Conservation (phyloP, 2,329 filamentous ascomycete species). For the Cladosporium sp. region DNA sequence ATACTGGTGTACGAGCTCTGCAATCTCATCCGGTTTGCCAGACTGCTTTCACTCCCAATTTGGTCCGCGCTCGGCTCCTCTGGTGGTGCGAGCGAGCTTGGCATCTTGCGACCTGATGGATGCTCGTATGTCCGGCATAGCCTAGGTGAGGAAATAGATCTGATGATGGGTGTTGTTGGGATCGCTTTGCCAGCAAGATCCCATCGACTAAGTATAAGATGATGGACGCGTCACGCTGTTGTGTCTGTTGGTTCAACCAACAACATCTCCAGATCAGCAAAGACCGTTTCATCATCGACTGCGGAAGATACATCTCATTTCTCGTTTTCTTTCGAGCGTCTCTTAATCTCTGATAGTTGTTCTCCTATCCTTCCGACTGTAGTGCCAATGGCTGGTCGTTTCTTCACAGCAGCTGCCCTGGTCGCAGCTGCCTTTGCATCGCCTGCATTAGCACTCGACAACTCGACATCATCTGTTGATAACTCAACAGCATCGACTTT, state of each 20-base stretch:
- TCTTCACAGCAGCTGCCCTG: slow-evolving; percentile 11
- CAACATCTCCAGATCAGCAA: not conserved
- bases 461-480: slow-evolving; percentile 4
- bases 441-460: not conserved
- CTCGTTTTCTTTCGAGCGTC: not conserved
- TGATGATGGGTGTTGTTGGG: not conserved
- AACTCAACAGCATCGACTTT: slow-evolving; percentile 12
- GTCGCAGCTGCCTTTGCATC: slow-evolving; percentile 11
- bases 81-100: not conserved
- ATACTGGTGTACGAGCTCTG: not conserved
- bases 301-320: not conserved
- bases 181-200: not conserved
- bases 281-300: not conserved
- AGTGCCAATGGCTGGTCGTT: slow-evolving; percentile 8
- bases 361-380: not conserved
- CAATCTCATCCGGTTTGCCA: slow-evolving; percentile 4
- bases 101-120: not conserved
- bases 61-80: not conserved
- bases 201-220: not conserved
- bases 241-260: not conserved
- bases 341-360: not conserved
- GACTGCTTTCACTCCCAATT: slow-evolving; percentile 6
- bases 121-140: slow-evolving; percentile 10
- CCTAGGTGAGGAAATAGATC: slow-evolving; percentile 2
- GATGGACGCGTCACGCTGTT: not conserved